These are phyloP conservation scores for Penicillium lagena DNA, from an alignment of 495 filamentous ascomycete genomes.

Conservation along the genomic window DNA sequence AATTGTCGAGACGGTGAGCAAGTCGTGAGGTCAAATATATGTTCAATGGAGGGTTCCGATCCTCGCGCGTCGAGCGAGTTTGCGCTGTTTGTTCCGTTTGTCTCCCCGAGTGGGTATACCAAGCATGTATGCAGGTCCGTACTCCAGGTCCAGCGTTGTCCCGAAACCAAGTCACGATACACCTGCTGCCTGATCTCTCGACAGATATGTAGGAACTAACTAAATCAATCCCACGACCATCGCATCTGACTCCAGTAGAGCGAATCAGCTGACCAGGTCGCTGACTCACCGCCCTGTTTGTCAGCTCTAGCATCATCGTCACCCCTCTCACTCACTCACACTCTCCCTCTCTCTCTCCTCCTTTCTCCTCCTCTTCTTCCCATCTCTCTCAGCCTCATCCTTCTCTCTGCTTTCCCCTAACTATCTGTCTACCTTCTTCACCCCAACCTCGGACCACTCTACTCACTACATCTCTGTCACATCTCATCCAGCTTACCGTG, in stretches of 20 bases:
- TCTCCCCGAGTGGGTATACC: too few relatives aligned
- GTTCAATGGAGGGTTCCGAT: too few relatives aligned
- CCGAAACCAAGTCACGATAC: too few relatives aligned
- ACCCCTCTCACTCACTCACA: constrained; percentile 5
- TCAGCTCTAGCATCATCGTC: too few relatives aligned
- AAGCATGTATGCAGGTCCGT: too few relatives aligned
- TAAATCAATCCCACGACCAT: too few relatives aligned
- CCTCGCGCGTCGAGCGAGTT: constrained; percentile 6
- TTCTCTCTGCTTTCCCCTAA: constrained; percentile 7
- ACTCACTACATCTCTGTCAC: constrained; percentile 9
- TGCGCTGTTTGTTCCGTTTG: constrained; percentile 19
- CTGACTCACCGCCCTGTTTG: constrained; percentile 24
- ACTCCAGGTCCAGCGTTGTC: too few relatives aligned
- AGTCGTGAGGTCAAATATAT: too few relatives aligned
- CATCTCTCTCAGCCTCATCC: constrained; percentile 9
- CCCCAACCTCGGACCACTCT: constrained; percentile 9
- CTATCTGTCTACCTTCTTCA: constrained; percentile 3
- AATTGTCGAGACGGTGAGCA: too few relatives aligned
- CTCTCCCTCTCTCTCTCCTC: constrained; percentile 12
- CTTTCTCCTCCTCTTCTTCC: constrained; percentile 3
- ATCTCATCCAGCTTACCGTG: constrained; percentile 5
- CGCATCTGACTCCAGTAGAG: too few relatives aligned
- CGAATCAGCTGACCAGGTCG: not conserved
- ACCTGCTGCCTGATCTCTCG: too few relatives aligned
- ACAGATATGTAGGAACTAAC: too few relatives aligned